Conservation (phyloP, 2,329 filamentous ascomycete species). For the Sarocladium strictum region DNA sequence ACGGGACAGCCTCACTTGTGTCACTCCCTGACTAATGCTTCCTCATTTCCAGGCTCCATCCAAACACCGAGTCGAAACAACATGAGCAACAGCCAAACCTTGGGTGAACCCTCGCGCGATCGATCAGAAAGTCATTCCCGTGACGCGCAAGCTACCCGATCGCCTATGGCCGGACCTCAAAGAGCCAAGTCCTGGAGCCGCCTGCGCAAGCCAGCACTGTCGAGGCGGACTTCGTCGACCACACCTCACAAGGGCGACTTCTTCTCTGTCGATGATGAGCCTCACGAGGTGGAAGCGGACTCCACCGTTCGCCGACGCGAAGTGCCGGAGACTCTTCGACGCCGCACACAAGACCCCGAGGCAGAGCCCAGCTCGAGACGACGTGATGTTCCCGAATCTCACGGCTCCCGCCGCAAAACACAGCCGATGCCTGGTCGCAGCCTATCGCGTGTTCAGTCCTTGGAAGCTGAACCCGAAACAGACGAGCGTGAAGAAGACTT, state of each 20-base stretch:
- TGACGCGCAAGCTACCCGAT: constrained; percentile 30
- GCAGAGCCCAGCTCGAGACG: constrained; percentile 53
- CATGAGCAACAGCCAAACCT: constrained; percentile 23
- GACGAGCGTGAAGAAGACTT: constrained; percentile 17
- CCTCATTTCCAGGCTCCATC: constrained; percentile 14
- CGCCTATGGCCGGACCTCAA: constrained; percentile 38
- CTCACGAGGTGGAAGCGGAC: constrained; percentile 72
- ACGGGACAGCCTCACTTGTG: background rate
- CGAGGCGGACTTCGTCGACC: constrained; percentile 69
- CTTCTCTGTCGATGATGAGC: constrained; percentile 88
- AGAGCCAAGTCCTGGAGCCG: constrained; percentile 41
- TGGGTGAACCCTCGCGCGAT: constrained; percentile 34
- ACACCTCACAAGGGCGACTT: constrained; percentile 75
- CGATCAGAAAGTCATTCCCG: constrained; percentile 25
- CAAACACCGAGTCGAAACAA: constrained; percentile 13
- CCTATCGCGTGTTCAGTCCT: constrained; percentile 37
- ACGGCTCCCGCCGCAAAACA: constrained; percentile 27
- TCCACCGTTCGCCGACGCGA: constrained; percentile 40
- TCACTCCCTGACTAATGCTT: background rate
- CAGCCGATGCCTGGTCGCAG: constrained; percentile 21
- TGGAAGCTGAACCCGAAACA: constrained; percentile 16
- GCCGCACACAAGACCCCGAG: constrained; percentile 64
- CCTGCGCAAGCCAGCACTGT: constrained; percentile 66
- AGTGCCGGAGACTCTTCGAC: constrained; percentile 47
- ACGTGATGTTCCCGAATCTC: constrained; percentile 22